Percentiles rank a stretch among this genome's conserved stretches.
These are phyloP conservation scores for Arthrobotrys musiformis DNA, from an alignment of 2,329 filamentous ascomycete species.

Conservation along the genomic window DNA sequence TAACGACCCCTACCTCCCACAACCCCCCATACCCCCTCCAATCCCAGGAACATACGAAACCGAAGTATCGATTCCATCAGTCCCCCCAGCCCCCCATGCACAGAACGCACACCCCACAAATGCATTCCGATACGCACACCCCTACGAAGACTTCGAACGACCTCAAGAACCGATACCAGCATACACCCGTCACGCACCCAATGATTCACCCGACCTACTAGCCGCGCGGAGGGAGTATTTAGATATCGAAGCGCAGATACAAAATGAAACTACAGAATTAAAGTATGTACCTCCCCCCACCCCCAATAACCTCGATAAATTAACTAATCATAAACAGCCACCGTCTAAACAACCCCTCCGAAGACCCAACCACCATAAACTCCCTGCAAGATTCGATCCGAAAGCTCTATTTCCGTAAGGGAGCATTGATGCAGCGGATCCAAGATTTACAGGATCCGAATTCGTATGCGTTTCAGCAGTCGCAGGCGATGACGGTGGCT, in stretches of 20 bases:
- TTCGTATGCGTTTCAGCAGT: slow-evolving; percentile 32
- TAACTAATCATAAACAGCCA: background rate
- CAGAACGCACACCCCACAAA: background rate
- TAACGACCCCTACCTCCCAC: background rate
- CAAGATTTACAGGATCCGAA: slow-evolving; percentile 32
- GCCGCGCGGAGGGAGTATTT: slow-evolving; percentile 29
- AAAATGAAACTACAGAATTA: background rate
- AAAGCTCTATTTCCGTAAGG: slow-evolving; percentile 12
- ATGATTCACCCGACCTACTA: slow-evolving; percentile 34
- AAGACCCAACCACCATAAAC: background rate
- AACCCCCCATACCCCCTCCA: background rate
- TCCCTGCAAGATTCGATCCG: slow-evolving; percentile 27
- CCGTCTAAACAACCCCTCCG: background rate
- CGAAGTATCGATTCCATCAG: background rate
- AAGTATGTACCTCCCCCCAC: slow-evolving; percentile 1
- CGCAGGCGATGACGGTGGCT: slow-evolving; percentile 34
- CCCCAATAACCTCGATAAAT: background rate
- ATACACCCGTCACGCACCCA: slow-evolving; percentile 2
- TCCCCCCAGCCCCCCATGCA: background rate
- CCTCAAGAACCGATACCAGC: slow-evolving; percentile 31
- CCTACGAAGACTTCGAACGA: background rate
- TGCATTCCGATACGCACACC: background rate
- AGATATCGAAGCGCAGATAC: slow-evolving; percentile 19
- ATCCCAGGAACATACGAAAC: background rate
- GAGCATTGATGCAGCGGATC: slow-evolving; percentile 2